Evolutionary conservation across 352 stramenopile species (phyloP).

Genomic region (Phytophthora vignae): DNA sequence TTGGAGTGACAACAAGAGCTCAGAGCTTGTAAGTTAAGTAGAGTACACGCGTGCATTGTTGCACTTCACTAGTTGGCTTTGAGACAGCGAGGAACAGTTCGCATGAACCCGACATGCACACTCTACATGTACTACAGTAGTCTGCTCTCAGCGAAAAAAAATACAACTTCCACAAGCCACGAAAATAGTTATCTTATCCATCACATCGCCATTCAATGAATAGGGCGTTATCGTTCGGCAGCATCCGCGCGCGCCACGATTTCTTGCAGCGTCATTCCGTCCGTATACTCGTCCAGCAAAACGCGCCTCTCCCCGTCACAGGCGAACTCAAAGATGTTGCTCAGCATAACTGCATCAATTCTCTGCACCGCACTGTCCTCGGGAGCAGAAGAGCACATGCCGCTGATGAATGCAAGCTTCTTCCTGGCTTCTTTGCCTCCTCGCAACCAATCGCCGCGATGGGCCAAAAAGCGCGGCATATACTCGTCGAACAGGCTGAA

Average conservation of each 20-base stretch:
- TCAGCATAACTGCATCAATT: slow-evolving; percentile 23
- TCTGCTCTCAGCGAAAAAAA: too few relatives aligned
- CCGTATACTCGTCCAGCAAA: slow-evolving; percentile 37
- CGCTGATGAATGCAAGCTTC: slow-evolving; percentile 31
- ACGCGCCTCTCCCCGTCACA: slow-evolving; percentile 23
- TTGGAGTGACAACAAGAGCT: too few relatives aligned
- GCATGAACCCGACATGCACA: too few relatives aligned
- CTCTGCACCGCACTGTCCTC: slow-evolving; percentile 13
- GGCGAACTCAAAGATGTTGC: slow-evolving; percentile 30
- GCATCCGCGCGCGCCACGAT: slow-evolving; percentile 19
- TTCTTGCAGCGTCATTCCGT: slow-evolving; percentile 32
- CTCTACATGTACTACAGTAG: too few relatives aligned
- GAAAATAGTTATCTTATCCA: too few relatives aligned
- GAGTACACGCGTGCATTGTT: too few relatives aligned
- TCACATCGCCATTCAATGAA: too few relatives aligned
- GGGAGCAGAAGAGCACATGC: slow-evolving; percentile 2
- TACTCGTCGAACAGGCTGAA: slow-evolving; percentile 37
- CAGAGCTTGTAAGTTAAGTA: too few relatives aligned
- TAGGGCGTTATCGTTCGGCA: neutral
- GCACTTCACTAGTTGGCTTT: too few relatives aligned
- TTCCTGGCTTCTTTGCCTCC: slow-evolving; percentile 15
- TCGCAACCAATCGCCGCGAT: slow-evolving; percentile 27
- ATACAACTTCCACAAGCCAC: too few relatives aligned
- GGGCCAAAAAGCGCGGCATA: slow-evolving; percentile 26
- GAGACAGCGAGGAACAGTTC: too few relatives aligned